phyloP scores from a whole-genome alignment of 2,329 filamentous ascomycete species.

The Ophiocordyceps camponoti-floridani region DNA sequence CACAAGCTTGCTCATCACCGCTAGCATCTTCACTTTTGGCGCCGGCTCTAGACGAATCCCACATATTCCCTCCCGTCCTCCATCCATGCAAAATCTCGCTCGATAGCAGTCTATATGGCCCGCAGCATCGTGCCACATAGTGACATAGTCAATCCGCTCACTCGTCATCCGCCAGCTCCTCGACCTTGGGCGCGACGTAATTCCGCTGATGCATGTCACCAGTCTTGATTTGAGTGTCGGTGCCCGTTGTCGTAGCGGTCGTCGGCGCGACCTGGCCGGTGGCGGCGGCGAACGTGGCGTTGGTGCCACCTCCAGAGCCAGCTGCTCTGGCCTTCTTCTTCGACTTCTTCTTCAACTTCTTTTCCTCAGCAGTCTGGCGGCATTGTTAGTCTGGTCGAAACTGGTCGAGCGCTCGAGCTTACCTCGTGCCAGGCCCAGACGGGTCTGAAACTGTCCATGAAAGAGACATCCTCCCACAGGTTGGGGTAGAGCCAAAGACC shows the following conservation, averaged over 20 bases:
- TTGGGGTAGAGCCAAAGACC: slow-evolving; percentile 98
- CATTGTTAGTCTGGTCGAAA: neutral
- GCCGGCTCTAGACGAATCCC: neutral
- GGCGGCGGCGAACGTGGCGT: slow-evolving; percentile 28
- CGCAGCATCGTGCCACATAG: neutral
- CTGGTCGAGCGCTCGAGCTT: slow-evolving; percentile 9
- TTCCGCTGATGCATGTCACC: slow-evolving; percentile 19
- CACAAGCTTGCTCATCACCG: neutral
- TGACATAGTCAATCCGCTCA: slow-evolving; percentile 7
- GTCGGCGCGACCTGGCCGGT: slow-evolving; percentile 34
- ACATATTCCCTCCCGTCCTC: neutral
- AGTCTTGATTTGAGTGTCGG: slow-evolving; percentile 33
- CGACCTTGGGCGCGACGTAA: slow-evolving; percentile 33
- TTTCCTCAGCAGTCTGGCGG: slow-evolving; percentile 6
- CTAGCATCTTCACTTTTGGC: neutral
- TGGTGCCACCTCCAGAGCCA: slow-evolving; percentile 12
- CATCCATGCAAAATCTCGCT: neutral
- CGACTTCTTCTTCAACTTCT: slow-evolving; percentile 23
- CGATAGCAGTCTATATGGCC: neutral
- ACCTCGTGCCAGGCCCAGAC: slow-evolving; percentile 98
- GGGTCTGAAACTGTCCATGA: slow-evolving; percentile 92
- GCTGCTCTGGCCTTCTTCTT: slow-evolving; percentile 35
- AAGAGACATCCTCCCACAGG: slow-evolving; percentile 94
- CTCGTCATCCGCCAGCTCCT: slow-evolving; percentile 34
- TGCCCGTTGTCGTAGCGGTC: slow-evolving; percentile 37